These are phyloP conservation scores for Trametes meyenii DNA, from an alignment of 768 basidiomycete species.

Conservation along the genomic window DNA sequence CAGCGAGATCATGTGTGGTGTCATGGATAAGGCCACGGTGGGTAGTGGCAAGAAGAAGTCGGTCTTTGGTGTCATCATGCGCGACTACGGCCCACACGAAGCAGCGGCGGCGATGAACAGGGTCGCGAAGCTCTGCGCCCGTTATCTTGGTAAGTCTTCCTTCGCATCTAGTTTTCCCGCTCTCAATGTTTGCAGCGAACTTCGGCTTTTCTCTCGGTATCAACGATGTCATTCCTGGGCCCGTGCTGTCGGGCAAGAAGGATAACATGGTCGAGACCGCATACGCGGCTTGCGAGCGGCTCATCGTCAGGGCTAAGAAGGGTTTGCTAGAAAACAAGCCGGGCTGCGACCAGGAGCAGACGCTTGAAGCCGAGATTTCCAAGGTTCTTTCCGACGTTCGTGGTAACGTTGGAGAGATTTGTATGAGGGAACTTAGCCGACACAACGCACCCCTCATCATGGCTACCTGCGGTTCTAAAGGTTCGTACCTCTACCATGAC, in stretches of 20 bases:
- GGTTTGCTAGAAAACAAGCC: constrained; percentile 95
- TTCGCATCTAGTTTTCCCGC: constrained; percentile 4
- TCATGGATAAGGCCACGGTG: constrained; percentile 97
- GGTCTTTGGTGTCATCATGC: constrained; percentile 95
- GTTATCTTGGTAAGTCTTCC: constrained; percentile 73
- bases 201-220: constrained; percentile 98
- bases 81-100: constrained; percentile 95
- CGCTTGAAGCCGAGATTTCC: constrained; percentile 95
- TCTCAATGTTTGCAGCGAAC: constrained; percentile 69
- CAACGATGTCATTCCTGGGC: constrained; percentile 97
- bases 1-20: constrained; percentile 98
- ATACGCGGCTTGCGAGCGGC: constrained; percentile 82
- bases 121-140: constrained; percentile 91
- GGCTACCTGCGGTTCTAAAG: constrained; percentile 99
- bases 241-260: constrained; percentile 77
- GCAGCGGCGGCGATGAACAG: constrained; percentile 96
- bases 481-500: constrained; percentile 41
- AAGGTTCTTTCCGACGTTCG: constrained; percentile 92
- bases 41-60: constrained; percentile 99
- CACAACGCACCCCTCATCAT: constrained; percentile 98
- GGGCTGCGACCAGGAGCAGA: constrained; percentile 97
- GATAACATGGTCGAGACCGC: constrained; percentile 85
- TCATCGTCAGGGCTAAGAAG: constrained; percentile 88
- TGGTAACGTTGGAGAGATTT: constrained; percentile 94
- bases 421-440: constrained; percentile 96